Evolutionary conservation across 1,284 basidiomycete species (phyloP).

Genomic region (Ceratobasidium sp.): DNA sequence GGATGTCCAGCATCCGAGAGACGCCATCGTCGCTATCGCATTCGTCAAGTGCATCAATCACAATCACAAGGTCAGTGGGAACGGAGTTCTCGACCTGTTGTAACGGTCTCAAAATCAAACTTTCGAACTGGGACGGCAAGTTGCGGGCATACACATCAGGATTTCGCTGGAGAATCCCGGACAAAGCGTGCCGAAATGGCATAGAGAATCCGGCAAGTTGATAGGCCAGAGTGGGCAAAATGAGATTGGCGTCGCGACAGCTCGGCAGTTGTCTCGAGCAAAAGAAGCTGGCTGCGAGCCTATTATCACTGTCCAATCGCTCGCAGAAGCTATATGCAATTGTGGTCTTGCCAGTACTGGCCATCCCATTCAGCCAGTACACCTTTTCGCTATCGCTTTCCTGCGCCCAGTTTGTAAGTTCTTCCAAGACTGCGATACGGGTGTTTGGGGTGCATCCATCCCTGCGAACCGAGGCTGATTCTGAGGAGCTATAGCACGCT

Average conservation of each 20-base stretch:
- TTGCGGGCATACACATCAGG: conserved; percentile 8
- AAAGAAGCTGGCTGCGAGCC: conserved; percentile 56
- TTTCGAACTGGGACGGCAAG: conserved; percentile 29
- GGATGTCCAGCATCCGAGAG: conserved; percentile 6
- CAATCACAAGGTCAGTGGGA: conserved; percentile 18
- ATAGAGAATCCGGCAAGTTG: conserved; percentile 41
- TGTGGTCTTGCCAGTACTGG: conserved; percentile 54
- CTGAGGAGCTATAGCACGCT: conserved; percentile 11
- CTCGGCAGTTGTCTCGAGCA: conserved; percentile 52
- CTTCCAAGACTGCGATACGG: conserved; percentile 47
- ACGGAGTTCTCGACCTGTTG: not conserved
- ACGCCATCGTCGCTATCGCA: conserved; percentile 12
- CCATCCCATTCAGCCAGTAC: conserved; percentile 54
- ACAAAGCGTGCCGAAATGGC: conserved; percentile 23
- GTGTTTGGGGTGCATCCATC: conserved; percentile 45
- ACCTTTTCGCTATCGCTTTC: conserved; percentile 40
- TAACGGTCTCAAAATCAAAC: conserved; percentile 33
- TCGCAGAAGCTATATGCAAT: conserved; percentile 52
- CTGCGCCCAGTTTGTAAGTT: conserved; percentile 47
- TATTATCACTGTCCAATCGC: conserved; percentile 15
- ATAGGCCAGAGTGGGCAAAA: conserved; percentile 45
- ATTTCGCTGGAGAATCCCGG: conserved; percentile 6
- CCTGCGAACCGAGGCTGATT: not conserved
- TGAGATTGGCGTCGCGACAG: conserved; percentile 26
- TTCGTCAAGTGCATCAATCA: conserved; percentile 49